Evolutionary conservation across 2,329 filamentous ascomycete species (phyloP).

Genomic region (Clonostachys chloroleuca): DNA sequence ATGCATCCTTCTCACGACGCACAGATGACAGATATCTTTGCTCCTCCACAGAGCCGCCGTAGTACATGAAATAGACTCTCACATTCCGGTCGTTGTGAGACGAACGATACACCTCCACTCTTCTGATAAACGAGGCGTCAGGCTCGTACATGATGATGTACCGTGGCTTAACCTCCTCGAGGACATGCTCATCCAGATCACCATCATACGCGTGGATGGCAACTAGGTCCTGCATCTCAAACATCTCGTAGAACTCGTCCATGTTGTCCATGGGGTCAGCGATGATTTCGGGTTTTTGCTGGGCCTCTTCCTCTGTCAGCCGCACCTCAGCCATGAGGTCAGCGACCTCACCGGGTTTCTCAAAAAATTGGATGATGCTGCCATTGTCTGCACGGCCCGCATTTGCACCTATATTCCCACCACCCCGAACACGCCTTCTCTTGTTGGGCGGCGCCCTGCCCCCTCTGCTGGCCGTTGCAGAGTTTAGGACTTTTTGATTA

Average conservation of each 20-base stretch:
- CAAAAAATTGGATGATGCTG: slow-evolving; percentile 73
- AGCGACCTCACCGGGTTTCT: slow-evolving; percentile 78
- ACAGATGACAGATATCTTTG: slow-evolving; percentile 87
- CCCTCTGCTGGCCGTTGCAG: slow-evolving; percentile 54
- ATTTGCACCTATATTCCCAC: slow-evolving; percentile 53
- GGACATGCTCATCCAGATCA: slow-evolving; percentile 92
- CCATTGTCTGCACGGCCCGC: slow-evolving; percentile 64
- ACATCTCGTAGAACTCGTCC: slow-evolving; percentile 89
- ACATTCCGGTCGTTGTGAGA: slow-evolving; percentile 88
- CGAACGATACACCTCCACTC: slow-evolving; percentile 92
- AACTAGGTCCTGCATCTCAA: slow-evolving; percentile 84
- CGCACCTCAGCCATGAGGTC: slow-evolving; percentile 78
- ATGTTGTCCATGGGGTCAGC: slow-evolving; percentile 80
- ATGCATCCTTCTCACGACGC: slow-evolving; percentile 92
- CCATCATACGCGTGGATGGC: slow-evolving; percentile 92
- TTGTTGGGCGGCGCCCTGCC: slow-evolving; percentile 74
- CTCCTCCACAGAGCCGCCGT: slow-evolving; percentile 90
- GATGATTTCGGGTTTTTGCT: slow-evolving; percentile 71
- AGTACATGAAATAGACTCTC: slow-evolving; percentile 95
- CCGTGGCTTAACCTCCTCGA: slow-evolving; percentile 87
- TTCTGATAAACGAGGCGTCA: slow-evolving; percentile 86
- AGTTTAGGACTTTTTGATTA: slow-evolving; percentile 66
- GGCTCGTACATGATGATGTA: slow-evolving; percentile 99
- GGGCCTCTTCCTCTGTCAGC: slow-evolving; percentile 71
- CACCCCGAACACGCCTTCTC: slow-evolving; percentile 77